A percentile compares a stretch with the other conserved stretches of the same genome.
Conservation (phyloP, 805 yeast species). For the Clavispora vitiphila region DNA sequence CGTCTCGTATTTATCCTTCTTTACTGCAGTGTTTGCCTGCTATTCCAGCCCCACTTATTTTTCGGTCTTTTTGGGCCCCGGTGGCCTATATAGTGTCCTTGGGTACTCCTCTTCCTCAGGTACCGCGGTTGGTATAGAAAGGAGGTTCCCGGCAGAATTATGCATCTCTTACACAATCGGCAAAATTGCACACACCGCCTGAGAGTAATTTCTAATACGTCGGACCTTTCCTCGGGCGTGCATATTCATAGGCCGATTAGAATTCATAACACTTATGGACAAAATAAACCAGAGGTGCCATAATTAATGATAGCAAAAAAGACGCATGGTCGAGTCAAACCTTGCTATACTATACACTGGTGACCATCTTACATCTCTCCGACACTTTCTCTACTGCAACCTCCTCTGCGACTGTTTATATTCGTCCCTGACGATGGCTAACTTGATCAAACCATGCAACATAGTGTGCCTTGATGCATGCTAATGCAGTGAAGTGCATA, state of each 20-base stretch:
- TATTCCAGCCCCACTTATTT: neutral
- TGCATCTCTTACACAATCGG: slow-evolving; percentile 1
- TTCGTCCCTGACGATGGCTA: too few relatives aligned
- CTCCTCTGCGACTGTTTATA: too few relatives aligned
- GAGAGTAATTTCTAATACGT: neutral
- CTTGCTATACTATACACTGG: too few relatives aligned
- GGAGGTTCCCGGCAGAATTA: neutral
- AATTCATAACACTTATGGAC: neutral
- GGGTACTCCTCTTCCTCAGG: neutral
- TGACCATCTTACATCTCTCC: too few relatives aligned
- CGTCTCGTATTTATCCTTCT: neutral
- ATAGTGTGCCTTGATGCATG: neutral
- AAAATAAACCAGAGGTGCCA: neutral
- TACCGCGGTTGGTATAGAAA: neutral
- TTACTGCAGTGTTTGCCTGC: neutral
- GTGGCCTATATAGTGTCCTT: neutral
- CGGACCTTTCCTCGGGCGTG: neutral
- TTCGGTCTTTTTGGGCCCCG: too few relatives aligned
- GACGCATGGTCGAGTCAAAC: too few relatives aligned
- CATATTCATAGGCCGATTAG: neutral
- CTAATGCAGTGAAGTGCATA: neutral
- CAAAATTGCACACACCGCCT: neutral
- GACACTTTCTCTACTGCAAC: too few relatives aligned
- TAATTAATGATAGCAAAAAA: too few relatives aligned
- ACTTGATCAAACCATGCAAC: neutral